Evolutionary conservation across 1,284 basidiomycete genomes (phyloP).

Genomic region (Cryptococcus sp.): DNA sequence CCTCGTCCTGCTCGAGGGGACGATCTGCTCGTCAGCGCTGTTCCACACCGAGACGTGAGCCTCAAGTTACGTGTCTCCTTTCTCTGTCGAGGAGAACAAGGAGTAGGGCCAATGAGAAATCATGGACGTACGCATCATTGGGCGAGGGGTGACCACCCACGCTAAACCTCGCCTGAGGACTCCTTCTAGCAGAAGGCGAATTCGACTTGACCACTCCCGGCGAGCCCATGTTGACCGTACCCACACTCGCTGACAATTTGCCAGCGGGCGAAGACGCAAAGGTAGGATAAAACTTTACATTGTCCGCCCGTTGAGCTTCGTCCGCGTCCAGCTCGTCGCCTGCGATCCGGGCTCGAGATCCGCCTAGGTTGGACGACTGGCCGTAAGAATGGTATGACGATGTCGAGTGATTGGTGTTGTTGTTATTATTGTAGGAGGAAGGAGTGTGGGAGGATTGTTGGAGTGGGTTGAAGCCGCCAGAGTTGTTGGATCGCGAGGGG

Average conservation of each 20-base stretch:
- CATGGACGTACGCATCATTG: slow-evolving; percentile 18
- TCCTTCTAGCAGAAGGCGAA: slow-evolving; percentile 20
- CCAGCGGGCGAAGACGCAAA: slow-evolving; percentile 36
- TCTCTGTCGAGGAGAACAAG: too few species aligned
- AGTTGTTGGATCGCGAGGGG: not conserved
- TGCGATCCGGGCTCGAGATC: not conserved
- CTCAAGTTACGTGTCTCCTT: too few species aligned
- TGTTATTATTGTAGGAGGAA: not conserved
- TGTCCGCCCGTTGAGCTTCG: slow-evolving; percentile 29
- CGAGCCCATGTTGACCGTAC: not conserved
- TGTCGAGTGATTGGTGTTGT: not conserved
- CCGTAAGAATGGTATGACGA: not conserved
- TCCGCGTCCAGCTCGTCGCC: slow-evolving; percentile 37
- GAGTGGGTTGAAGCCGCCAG: not conserved
- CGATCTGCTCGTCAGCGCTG: not conserved
- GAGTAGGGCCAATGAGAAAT: too few species aligned
- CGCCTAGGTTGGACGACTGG: not conserved
- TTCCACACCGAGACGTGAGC: too few species aligned
- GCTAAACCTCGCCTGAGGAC: slow-evolving; percentile 25
- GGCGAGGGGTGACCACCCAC: not conserved
- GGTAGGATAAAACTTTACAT: slow-evolving; percentile 36
- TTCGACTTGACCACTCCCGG: not conserved
- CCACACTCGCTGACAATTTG: slow-evolving; percentile 2
- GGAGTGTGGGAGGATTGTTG: not conserved
- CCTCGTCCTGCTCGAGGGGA: not conserved